Base-by-base conservation (phyloP, 1,139 yeast species). In the Taiozyma sp. region DNA sequence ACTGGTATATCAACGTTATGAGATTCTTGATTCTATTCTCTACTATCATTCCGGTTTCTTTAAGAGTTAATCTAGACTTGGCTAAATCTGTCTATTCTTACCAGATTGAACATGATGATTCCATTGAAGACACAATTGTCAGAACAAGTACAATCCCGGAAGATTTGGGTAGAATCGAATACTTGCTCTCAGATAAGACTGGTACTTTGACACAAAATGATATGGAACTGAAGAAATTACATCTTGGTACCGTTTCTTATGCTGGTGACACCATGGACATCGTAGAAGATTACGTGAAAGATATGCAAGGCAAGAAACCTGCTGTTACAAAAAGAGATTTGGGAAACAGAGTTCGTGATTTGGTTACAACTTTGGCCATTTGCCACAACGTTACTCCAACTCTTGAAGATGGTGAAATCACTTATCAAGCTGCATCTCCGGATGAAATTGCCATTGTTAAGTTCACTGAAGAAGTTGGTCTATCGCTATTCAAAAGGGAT, bases 141-240 rank as follows among this genome's bases (percentile, higher is more conserved):
- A 80, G 99, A 64, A 93, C 99, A 0, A 89, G 97, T 48, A 95
- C 99, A 0, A 95, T 95, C 45, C 99, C 99, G 1, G 99, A 95
- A 68, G 99, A 95, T 69, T 73, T 95, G 57, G 99, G 99, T 16
- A 77, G 99, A 60, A 87, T 95, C 49, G 99, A 95, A 66, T 95
- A 93, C 66, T 71, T 95, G 50, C 74, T 95, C 45, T 85, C 93
- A 56, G 99, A 95, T 67, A 95, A 95, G 66, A 95, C 99, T 0
- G 99, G 99, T 26, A 95, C 99, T 0, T 75, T 95, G 58, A 95
- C 99, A 7, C 97, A 93, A 67, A 95, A 95, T 67, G 99, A 95
- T 66, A 95, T 95, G 99, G 97, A 90, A 63, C 74, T 95, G 79
- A 90, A 88, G 60, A 91, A 91, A 66, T 73, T 95, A 43, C 99